A percentile compares a stretch with the other conserved stretches of the same genome.
phyloP scores from a whole-genome alignment of 1,139 yeast genomes.

The Yamadazyma sp. region DNA sequence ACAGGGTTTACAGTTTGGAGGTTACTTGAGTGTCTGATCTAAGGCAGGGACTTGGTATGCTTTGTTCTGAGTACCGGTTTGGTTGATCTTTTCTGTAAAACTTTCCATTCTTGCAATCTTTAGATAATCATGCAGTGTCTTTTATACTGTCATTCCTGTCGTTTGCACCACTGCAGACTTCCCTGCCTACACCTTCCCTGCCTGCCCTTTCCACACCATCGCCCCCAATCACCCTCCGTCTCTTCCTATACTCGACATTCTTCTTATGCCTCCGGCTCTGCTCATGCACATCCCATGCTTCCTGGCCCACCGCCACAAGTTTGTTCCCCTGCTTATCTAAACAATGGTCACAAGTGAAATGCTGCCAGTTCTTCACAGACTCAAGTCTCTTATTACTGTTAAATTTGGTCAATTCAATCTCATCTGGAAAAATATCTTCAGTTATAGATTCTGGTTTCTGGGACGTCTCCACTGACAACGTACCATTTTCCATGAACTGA shows the following conservation, averaged over 20 bases:
- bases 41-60: no score
- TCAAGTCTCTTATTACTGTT: slow-evolving; percentile 40
- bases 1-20: no score
- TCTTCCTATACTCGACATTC: slow-evolving; percentile 1
- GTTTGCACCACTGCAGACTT: no score
- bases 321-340: slow-evolving; percentile 54
- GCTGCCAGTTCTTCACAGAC: slow-evolving; percentile 60
- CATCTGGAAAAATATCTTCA: slow-evolving; percentile 28
- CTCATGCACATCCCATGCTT: slow-evolving; percentile 67
- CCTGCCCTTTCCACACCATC: no score
- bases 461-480: slow-evolving; percentile 20
- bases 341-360: slow-evolving; percentile 67
- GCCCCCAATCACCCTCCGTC: no score
- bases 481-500: slow-evolving; percentile 31
- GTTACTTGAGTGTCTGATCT: no score
- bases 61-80: no score
- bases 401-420: slow-evolving; percentile 17
- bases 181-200: no score
- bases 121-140: no score
- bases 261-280: slow-evolving; percentile 60
- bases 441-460: slow-evolving; percentile 47
- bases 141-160: no score
- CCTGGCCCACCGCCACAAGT: slow-evolving; percentile 70
- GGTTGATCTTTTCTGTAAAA: no score
- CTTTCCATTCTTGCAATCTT: no score